Base-by-base conservation (phyloP, 2,329 filamentous ascomycete species). In the Sclerotinia borealis region DNA sequence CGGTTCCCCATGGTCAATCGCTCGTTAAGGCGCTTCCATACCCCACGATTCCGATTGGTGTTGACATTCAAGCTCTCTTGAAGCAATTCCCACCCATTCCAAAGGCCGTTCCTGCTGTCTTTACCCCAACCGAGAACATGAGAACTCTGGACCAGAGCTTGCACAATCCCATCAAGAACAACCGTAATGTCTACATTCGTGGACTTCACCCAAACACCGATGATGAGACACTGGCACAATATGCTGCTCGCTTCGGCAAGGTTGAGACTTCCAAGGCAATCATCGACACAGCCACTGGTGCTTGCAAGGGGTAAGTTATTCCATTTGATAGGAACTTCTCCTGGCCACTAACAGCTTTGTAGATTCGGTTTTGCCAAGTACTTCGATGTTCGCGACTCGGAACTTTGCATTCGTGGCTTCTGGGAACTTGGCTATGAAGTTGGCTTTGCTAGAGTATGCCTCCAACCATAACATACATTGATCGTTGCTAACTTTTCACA, bases 301-400 rank as follows among this genome's bases (percentile, higher is more conserved):
- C 92, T 67, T 99, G 95, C 85, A 99, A 99, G 79, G 95, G 95
- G 95, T 96, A 79, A 8, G 48, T 50, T 72, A 83, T 78, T 25
- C 17, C 10, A 10, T 47, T 63, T 2, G 39, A 36, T 31, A 15
- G 50, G 25, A 10, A 15, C 52, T 49, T 62, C 2, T 19, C 31
- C 49, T 43, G 4, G 31, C n/a, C 50, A 17, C 19, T 64, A 55
- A 48, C 65, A 55, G 50, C 54, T 22, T 29, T 63, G 22, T 71
- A 98, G 95, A 17, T 99, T 98, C 74, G 95, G 95, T 6, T 99
- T 99, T 75, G 93, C 96, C 76, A 96, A 97, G 77, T 99, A 96
- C 76, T 90, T 85, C 75, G 89, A 91, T 70, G 90, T 90, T 67
- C 87, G 88, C 62, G 88, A 97, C 69, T 96, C 95, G 15, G 93